Evolutionary conservation across 2,329 filamentous ascomycete species (phyloP), one percentile per base, ranked within the genome.

Genomic region (Alternaria tenuissima): DNA sequence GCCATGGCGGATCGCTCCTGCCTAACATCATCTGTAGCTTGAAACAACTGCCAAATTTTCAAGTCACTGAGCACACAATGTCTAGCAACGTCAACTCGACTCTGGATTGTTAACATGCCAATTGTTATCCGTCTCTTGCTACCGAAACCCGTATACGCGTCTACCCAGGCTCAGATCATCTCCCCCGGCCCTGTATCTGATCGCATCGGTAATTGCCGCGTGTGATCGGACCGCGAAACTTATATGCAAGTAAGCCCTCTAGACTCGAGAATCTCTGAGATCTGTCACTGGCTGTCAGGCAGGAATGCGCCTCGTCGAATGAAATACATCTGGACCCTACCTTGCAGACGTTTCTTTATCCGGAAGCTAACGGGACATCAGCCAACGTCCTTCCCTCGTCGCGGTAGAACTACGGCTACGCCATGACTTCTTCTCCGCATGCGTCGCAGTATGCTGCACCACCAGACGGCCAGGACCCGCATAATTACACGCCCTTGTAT

Each of bases 401-500:
- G 49, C 66, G 66, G 65, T 42, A 66, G 49, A 70, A 60, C 54
- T 55, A 53, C 62, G 62, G 62, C 44, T 51, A 43, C 39, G 52
- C 49, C 59, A 64, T 59, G 59, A 62, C 54, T 20, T 55, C 55
- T 44, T 62, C 57, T 36, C 63, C 57, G 52, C 48, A 52, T 28
- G 48, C 59, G 61, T 67, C 66, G 47, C 61, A 68, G 28, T 70
- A 70, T 47, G 61, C 66, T 44, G 63, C 65, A 42, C 61, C 59
- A 42, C 66, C 55, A 20, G 55, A 62, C 52, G 54, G 47, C 41
- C 56, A 65, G 44, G 73, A 74, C 43, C 59, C 70, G 46, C 75
- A 77, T 52, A 38, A 52, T 55, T 77, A 77, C 63, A 65, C 75
- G 61, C 72, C 71, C 53, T 74, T 76, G 32, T 77, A 77, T 49